Evolutionary conservation across 768 basidiomycete species (phyloP), one percentile per base, ranked within the genome.

Genomic region (Suillus bovinus): DNA sequence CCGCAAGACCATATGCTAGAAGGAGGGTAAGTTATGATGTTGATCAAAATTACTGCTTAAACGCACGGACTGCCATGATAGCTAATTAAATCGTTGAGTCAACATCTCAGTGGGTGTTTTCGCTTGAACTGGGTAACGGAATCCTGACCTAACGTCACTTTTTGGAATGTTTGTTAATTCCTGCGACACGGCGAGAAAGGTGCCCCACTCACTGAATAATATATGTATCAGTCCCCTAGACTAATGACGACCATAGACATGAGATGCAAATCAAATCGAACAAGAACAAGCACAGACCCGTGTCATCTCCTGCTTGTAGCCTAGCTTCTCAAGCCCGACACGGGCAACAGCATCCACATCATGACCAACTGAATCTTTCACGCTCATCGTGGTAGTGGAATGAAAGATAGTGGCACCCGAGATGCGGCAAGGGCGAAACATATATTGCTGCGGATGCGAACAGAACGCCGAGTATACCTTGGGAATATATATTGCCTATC

Each of bases 1-100:
- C 82, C 5, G 81, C 76, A 31, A 87, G 78, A n/a, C 81, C 84
- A 62, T 79, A 86, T 8, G 85, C 85, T 86, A 59, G 3, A 24
- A 17, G 44, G 49, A 3, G 14, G 11, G 58, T 68, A 64, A 68
- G 58, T 39, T 17, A 20, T 7, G 55, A 34, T 27, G 29, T 24
- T 29, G n/a, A 27, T 16, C 9, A 39, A 41, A 1, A 46, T 8
- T 1, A 9, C 5, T 24, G 4, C 3, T 14, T 24, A 17, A 36
- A 81, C 85, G 74, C 66, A 86, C 85, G 85, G 60, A 86, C 85
- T 34, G 85, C 84, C 77, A 86, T 81, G 34, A 86, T 86, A 10
- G 85, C 85, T 86, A 24, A 16, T 20, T 4, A 6, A 33, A 52
- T 10, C 41, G 47, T 10, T 20, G 22, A 31, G 39, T 68, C 47